phyloP scores from a whole-genome alignment of 352 stramenopile genomes.

The Nothophytophthora sp. region DNA sequence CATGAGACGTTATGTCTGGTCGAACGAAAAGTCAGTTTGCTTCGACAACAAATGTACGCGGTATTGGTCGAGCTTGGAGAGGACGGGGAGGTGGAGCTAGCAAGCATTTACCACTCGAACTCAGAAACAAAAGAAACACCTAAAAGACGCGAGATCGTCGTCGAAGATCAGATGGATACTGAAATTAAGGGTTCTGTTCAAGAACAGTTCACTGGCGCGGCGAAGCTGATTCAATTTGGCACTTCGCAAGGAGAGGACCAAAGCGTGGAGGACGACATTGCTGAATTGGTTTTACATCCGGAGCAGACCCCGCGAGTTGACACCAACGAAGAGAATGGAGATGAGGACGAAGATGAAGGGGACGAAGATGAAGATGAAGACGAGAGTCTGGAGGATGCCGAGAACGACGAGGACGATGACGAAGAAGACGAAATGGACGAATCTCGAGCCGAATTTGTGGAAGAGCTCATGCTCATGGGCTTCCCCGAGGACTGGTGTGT shows the following conservation, averaged over 20 bases:
- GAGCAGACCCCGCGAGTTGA: too few relatives aligned
- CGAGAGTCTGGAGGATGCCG: constrained; percentile 12
- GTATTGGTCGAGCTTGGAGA: constrained; percentile 38
- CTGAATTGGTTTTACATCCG: too few relatives aligned
- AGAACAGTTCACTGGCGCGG: too few relatives aligned
- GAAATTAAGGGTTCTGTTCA: too few relatives aligned
- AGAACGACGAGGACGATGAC: constrained; percentile 30
- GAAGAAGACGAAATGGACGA: constrained; percentile 63
- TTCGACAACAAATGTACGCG: constrained; percentile 52
- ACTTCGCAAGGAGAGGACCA: too few relatives aligned
- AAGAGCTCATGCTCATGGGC: constrained; percentile 93
- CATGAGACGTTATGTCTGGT: constrained; percentile 35
- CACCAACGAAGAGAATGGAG: constrained; percentile 6
- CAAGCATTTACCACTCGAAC: constrained; percentile 1
- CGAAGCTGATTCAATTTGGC: too few relatives aligned
- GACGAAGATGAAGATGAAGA: constrained; percentile 19
- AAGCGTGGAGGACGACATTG: too few relatives aligned
- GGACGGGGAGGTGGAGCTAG: constrained; percentile 29
- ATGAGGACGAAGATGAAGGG: constrained; percentile 5
- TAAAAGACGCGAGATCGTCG: too few relatives aligned
- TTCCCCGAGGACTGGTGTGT: constrained; percentile 94
- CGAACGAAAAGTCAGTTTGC: constrained; percentile 37
- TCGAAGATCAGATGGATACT: too few relatives aligned
- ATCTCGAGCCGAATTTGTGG: constrained; percentile 74
- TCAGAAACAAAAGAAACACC: too few relatives aligned